phyloP scores from a whole-genome alignment of 75 land plant genomes.

The Cunninghamia lanceolata region DNA sequence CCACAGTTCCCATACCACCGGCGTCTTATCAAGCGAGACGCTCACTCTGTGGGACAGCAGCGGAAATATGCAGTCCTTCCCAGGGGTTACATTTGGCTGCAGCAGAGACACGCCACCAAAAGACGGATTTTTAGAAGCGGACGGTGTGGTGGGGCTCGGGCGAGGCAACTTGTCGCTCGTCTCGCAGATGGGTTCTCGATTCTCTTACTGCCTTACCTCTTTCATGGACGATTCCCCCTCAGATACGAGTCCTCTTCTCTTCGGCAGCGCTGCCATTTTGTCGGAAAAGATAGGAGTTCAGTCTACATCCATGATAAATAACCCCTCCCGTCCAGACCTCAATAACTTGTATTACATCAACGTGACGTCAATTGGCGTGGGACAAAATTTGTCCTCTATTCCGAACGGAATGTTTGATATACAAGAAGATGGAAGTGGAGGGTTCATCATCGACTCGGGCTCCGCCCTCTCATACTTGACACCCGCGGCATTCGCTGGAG shows the following conservation, averaged over 20 bases:
- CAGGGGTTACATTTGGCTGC: background rate
- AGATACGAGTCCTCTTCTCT: constrained; percentile 22
- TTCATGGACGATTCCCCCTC: background rate
- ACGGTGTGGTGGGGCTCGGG: background rate
- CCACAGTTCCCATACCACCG: background rate
- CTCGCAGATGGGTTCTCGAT: constrained; percentile 13
- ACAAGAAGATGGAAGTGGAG: background rate
- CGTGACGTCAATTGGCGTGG: background rate
- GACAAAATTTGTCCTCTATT: background rate
- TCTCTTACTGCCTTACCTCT: constrained; percentile 64
- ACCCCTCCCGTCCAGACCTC: background rate
- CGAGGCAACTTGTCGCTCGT: background rate
- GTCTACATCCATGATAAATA: background rate
- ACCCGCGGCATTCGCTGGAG: background rate
- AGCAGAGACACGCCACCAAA: constrained; percentile 6
- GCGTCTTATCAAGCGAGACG: background rate
- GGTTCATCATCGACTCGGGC: constrained; percentile 11
- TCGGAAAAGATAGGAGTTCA: background rate
- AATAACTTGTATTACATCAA: background rate
- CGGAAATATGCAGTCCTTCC: background rate
- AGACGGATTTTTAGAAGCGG: background rate
- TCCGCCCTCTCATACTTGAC: background rate
- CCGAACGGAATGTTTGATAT: background rate
- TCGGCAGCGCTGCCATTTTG: background rate
- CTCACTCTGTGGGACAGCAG: background rate